Evolutionary conservation across 2,329 filamentous ascomycete genomes (phyloP).

Genomic region (Colletotrichum siamense): DNA sequence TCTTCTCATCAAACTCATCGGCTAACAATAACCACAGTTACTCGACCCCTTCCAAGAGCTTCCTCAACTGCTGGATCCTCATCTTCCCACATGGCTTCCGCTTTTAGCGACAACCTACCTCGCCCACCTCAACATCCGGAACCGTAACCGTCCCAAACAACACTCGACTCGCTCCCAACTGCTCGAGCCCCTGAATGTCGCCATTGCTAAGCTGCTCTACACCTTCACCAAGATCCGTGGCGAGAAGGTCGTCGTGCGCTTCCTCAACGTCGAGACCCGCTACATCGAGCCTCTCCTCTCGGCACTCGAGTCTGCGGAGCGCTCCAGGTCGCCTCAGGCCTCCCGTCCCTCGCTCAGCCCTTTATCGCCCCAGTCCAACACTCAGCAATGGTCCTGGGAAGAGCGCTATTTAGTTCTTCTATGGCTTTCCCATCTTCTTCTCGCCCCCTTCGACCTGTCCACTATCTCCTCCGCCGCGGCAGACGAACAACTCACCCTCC

Average conservation of each 20-base stretch:
- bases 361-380: neutral
- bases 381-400: slow-evolving; percentile 72
- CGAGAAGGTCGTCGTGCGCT: slow-evolving; percentile 89
- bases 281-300: slow-evolving; percentile 82
- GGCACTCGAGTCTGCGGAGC: slow-evolving; percentile 70
- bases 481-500: slow-evolving; percentile 47
- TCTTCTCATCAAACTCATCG: neutral
- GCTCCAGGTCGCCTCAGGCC: neutral
- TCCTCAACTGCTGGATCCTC: slow-evolving; percentile 88
- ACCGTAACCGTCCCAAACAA: slow-evolving; percentile 31
- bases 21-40: slow-evolving; percentile 37
- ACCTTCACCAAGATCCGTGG: slow-evolving; percentile 94
- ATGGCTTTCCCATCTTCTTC: slow-evolving; percentile 83
- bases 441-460: slow-evolving; percentile 88
- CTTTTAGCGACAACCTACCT: slow-evolving; percentile 79
- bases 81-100: slow-evolving; percentile 78
- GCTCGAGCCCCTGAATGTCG: slow-evolving; percentile 65
- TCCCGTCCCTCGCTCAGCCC: slow-evolving; percentile 3
- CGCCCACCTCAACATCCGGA: slow-evolving; percentile 60
- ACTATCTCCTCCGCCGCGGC: slow-evolving; percentile 75
- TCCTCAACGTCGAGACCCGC: slow-evolving; percentile 87
- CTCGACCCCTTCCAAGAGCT: slow-evolving; percentile 95
- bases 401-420: slow-evolving; percentile 86
- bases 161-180: slow-evolving; percentile 43
- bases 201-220: slow-evolving; percentile 82